Conservation (phyloP, 495 filamentous ascomycete genomes). For the Tuber aestivum region DNA sequence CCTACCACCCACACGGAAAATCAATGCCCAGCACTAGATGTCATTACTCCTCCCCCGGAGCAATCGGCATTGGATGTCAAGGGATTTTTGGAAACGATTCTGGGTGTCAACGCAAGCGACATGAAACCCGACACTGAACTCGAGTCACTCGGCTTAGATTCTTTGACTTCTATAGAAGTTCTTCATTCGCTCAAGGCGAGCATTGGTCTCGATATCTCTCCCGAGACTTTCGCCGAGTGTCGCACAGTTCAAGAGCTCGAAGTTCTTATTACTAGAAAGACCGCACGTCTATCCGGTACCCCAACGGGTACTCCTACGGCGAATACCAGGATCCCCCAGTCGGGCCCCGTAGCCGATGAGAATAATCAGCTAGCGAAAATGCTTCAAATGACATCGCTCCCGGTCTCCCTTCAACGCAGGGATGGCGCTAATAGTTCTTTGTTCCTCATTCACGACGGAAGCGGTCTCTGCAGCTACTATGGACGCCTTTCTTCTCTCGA, state of each 20-base stretch:
- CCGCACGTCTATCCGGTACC: slow-evolving; percentile 19
- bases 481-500: slow-evolving; percentile 51
- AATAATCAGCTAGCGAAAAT: slow-evolving; percentile 25
- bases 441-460: slow-evolving; percentile 72
- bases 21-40: slow-evolving; percentile 8
- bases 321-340: background rate
- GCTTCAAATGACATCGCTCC: slow-evolving; percentile 33
- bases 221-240: slow-evolving; percentile 25
- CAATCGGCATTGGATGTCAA: slow-evolving; percentile 35
- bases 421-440: slow-evolving; percentile 43
- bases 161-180: slow-evolving; percentile 33
- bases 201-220: slow-evolving; percentile 27
- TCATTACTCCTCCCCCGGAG: slow-evolving; percentile 24
- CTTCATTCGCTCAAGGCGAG: slow-evolving; percentile 32
- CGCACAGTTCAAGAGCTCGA: slow-evolving; percentile 29
- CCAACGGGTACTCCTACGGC: background rate
- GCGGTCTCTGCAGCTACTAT: slow-evolving; percentile 63
- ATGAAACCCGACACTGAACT: slow-evolving; percentile 28
- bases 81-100: slow-evolving; percentile 35
- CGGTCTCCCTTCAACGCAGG: slow-evolving; percentile 20
- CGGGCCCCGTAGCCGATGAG: slow-evolving; percentile 1
- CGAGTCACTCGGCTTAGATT: slow-evolving; percentile 35
- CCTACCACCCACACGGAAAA: background rate
- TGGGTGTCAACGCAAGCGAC: slow-evolving; percentile 26
- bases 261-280: slow-evolving; percentile 24